Evolutionary conservation across 108 stramenopile species (phyloP).

Genomic region (Cylindrotheca fusiformis): DNA sequence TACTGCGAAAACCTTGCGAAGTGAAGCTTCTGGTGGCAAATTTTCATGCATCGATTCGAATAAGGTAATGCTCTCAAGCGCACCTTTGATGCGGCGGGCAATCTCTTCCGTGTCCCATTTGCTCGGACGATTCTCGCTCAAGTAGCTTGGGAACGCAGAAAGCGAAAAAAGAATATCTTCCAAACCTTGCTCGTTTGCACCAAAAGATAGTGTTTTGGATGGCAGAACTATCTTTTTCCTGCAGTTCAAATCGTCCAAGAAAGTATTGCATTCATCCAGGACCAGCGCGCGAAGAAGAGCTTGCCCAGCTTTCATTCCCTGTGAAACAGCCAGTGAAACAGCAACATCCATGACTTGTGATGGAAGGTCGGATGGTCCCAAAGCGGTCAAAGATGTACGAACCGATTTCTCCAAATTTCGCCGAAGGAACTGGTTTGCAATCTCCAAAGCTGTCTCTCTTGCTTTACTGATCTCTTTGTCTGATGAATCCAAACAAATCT

Average conservation of each 20-base stretch:
- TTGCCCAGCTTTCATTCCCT: background rate
- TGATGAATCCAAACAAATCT: slow-evolving; percentile 1
- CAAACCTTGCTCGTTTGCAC: background rate
- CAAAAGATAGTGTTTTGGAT: background rate
- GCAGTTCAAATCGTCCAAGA: background rate
- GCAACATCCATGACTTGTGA: background rate
- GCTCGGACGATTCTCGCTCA: background rate
- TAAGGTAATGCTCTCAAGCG: background rate
- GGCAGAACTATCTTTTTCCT: background rate
- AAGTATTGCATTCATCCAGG: background rate
- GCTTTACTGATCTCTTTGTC: slow-evolving; percentile 9
- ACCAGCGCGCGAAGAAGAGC: background rate
- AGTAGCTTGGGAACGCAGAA: background rate
- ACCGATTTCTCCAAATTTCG: background rate
- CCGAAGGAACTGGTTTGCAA: slow-evolving; percentile 19
- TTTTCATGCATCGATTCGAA: background rate
- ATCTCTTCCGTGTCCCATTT: background rate
- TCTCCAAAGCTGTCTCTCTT: slow-evolving; percentile 4
- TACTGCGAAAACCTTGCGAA: background rate
- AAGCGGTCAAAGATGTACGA: background rate
- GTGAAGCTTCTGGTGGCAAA: background rate
- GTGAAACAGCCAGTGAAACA: background rate
- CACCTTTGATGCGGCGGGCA: background rate
- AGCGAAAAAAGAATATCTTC: background rate
- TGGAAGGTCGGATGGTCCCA: background rate